A percentile compares a stretch with the other conserved stretches of the same genome.
phyloP scores from a whole-genome alignment of 345 rosid genomes.

The Odontarrhena argentea region DNA sequence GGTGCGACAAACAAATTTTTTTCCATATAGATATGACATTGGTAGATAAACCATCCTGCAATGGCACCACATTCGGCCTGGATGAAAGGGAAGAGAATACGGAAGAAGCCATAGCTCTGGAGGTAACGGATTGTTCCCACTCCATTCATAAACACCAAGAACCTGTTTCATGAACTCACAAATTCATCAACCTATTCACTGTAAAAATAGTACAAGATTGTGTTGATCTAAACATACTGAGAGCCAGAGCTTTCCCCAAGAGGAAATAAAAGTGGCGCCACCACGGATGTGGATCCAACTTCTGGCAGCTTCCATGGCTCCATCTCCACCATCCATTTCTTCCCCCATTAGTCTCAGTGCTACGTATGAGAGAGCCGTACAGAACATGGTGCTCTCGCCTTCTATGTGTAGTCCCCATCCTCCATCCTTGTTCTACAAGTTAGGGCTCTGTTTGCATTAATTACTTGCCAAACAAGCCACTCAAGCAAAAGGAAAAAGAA shows the following conservation, averaged over 20 bases:
- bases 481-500: neutral
- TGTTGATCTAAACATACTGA: conserved; percentile 10
- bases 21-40: conserved; percentile 72
- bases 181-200: neutral
- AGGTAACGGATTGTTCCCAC: conserved; percentile 57
- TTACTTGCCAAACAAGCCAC: neutral
- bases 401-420: conserved; percentile 37
- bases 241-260: conserved; percentile 37
- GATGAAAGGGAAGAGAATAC: conserved; percentile 36
- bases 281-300: conserved; percentile 28
- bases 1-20: conserved; percentile 52
- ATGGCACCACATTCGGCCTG: conserved; percentile 34
- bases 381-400: conserved; percentile 35
- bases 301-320: conserved; percentile 32
- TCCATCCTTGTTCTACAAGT: conserved; percentile 16
- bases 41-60: conserved; percentile 43
- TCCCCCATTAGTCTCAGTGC: conserved; percentile 30
- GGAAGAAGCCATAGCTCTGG: conserved; percentile 66
- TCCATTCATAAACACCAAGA: conserved; percentile 58
- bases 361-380: conserved; percentile 31
- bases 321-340: conserved; percentile 36
- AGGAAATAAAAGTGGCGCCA: conserved; percentile 23
- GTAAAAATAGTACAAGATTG: neutral
- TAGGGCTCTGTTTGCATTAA: neutral
- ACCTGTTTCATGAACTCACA: conserved; percentile 11